Evolutionary conservation across 306 rosid species (phyloP), one percentile per base, ranked within the genome.

Genomic region (Trifolium fragiferum): DNA sequence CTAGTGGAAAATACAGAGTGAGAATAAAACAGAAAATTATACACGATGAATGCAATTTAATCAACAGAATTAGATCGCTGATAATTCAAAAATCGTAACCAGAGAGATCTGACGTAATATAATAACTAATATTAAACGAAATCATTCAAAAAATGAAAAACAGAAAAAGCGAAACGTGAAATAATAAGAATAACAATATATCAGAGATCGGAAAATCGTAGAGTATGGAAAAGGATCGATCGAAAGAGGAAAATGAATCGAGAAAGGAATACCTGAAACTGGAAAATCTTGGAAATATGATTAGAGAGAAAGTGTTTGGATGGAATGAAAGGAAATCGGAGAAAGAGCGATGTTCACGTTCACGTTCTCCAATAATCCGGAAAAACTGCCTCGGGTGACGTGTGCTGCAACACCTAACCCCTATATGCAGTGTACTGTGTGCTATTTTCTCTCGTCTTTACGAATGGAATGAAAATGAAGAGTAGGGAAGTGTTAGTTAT

Each of bases 271-370:
- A 83, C 87, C 87, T 72, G 71, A 7, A 53, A 78, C 18, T 15
- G 9, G 72, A 19, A 68, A 38, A 18, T 37, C 25, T 1, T 2
- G 40, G 14, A 77, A 12, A 32, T 21, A 66, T 14, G 5, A 41
- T 53, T 51, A 8, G 60, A 13, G 68, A 43, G 16, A 16, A 68
- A 16, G 70, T 0, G 64, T 54, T 35, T 13, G 63, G 60, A 13
- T 49, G 67, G n/a, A 62, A 19, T 23, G 47, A 54, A 37, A n/a
- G 69, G 65, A 27, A 49, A 81, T 55, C 74, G 41, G 61, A 35
- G 33, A 44, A 69, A 20, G 51, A 15, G 74, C 76, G 82, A 83
- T 80, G 68, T 68, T 84, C 41, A 81, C 82, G 82, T 76, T 76
- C 79, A 35, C 70, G 82, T 60, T 76, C 79, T 80, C 59, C 12